Base-by-base conservation (phyloP, 345 rosid species). In the Rhodomyrtus tomentosa region DNA sequence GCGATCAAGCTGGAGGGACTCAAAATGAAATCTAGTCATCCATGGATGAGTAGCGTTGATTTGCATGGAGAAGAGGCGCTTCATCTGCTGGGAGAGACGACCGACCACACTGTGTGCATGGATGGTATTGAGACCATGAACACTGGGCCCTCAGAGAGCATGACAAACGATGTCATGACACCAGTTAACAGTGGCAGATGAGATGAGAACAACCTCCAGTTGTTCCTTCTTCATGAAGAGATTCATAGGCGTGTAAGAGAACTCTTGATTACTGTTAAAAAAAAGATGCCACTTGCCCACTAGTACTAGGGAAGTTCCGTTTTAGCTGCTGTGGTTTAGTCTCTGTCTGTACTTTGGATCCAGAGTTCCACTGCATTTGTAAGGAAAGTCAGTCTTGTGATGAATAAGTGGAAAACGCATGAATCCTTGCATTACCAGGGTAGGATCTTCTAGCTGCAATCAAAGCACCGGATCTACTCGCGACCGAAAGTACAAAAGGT, bases 1-100 rank as follows among this genome's bases (percentile, higher is more conserved):
- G 87, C 88, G 11, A 80, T 84, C 38, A 85, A 88, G 18, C 25
- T 90, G 50, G 84, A 80, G 74, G 87, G 84, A 73, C 22, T 85
- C 5, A 83, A 85, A 48, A 48, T 40, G 55, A 82, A 15, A 12
- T 42, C 45, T 11, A 40, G 14, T 25, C 84, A 68, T 73, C 82
- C 84, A n/a, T 82, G 84, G 84, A 52, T 50, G 16, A 38, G 42
- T 10, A 14, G 27, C n/a, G 4, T 21, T 0, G 51, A 72, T 6
- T 5, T 29, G 55, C 53, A 84, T 40, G 10, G 15, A 20, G 80
- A 62, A 50, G 58, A 68, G 49, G 14, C 40, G 27, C 25, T 21
- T 53, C 27, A 38, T 18, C 40, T 50, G 15, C 29, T 82, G 22
- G 62, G 55, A 79, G 82, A 79, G 49, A 8, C 1, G n/a, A 22